phyloP scores from a whole-genome alignment of 768 basidiomycete species.

The Paxillus involutus region DNA sequence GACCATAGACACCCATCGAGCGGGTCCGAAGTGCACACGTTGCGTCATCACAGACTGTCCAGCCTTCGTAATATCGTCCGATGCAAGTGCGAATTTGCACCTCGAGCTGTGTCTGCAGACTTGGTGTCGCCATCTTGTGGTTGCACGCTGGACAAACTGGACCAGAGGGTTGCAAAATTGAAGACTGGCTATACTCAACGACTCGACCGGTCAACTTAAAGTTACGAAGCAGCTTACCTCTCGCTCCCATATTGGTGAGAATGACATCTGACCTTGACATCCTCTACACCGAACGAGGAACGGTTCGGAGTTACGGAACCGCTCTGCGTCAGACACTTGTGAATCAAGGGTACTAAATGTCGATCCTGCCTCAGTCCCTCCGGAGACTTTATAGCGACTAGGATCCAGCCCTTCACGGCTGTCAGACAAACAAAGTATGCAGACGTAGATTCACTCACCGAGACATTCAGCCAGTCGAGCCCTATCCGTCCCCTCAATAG shows the following conservation, averaged over 20 bases:
- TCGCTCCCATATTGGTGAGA: constrained; percentile 58
- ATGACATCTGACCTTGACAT: constrained; percentile 62
- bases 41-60: constrained; percentile 84
- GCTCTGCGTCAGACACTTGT: constrained; percentile 82
- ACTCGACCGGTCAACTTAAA: not conserved
- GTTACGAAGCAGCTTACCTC: constrained; percentile 40
- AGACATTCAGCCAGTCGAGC: constrained; percentile 93
- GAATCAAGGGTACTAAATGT: constrained; percentile 83
- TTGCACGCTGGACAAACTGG: constrained; percentile 71
- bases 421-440: not conserved
- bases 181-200: constrained; percentile 46
- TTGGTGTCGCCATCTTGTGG: constrained; percentile 48
- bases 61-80: constrained; percentile 82
- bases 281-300: constrained; percentile 76
- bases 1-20: constrained; percentile 91
- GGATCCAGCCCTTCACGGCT: constrained; percentile 54
- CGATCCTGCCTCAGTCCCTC: constrained; percentile 51
- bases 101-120: constrained; percentile 84
- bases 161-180: constrained; percentile 64
- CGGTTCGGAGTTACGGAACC: constrained; percentile 75
- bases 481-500: constrained; percentile 94
- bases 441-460: constrained; percentile 46
- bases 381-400: constrained; percentile 47
- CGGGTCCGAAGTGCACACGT: constrained; percentile 85
- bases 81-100: constrained; percentile 79